Conservation (phyloP, 2,329 filamentous ascomycete species). For the Ophiostoma novo-ulmi region DNA sequence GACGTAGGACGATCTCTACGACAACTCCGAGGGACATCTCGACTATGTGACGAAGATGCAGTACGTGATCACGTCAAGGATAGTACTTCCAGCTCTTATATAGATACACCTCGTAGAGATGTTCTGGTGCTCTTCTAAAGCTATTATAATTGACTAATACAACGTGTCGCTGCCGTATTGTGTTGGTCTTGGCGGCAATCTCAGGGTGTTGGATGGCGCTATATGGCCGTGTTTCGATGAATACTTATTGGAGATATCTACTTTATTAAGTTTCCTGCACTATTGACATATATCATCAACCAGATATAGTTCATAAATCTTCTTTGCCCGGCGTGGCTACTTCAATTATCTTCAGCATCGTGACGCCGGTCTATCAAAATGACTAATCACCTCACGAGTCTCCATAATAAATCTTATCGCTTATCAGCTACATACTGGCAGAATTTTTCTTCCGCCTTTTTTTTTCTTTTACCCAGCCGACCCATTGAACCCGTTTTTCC, state of each 20-base stretch:
- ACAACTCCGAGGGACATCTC: background rate
- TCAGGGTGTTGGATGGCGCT: background rate
- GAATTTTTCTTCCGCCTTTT: constrained; percentile 28
- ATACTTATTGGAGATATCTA: background rate
- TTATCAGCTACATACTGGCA: constrained; percentile 22
- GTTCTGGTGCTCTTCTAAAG: too few species aligned
- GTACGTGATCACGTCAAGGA: background rate
- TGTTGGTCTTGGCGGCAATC: background rate
- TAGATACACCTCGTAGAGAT: background rate
- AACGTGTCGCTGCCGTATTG: background rate
- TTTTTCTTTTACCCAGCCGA: constrained; percentile 20
- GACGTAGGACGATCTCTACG: background rate
- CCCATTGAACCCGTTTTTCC: constrained; percentile 9
- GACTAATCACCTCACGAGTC: background rate
- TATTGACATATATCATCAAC: too few species aligned
- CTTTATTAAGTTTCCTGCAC: too few species aligned
- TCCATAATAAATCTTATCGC: constrained; percentile 14
- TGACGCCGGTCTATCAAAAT: background rate
- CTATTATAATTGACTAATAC: background rate
- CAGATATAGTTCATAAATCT: background rate
- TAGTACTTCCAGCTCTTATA: background rate
- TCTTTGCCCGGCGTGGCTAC: background rate
- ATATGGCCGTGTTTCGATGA: background rate
- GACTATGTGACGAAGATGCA: background rate
- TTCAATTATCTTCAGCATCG: background rate